Percentiles rank a stretch among this genome's conserved stretches.
Evolutionary conservation across 345 rosid species (phyloP).

Genomic region (Draba incana): DNA sequence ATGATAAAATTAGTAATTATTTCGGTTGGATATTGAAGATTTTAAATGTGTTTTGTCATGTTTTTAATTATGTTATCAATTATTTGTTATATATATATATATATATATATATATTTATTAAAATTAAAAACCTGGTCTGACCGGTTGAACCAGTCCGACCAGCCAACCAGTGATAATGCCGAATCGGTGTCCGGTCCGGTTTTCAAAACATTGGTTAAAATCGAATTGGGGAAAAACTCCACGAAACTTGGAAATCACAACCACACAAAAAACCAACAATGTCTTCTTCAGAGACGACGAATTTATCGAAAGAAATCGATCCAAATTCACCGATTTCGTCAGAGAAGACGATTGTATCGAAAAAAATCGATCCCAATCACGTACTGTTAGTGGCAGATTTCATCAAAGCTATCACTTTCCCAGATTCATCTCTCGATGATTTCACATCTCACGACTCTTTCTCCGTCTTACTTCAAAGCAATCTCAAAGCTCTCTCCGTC

Average conservation of each 20-base stretch:
- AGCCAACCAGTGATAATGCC: too few species aligned
- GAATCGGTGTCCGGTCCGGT: too few species aligned
- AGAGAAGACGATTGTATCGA: conserved; percentile 23
- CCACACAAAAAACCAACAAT: conserved; percentile 4
- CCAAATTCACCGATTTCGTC: conserved; percentile 26
- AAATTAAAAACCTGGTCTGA: too few species aligned
- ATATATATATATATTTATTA: too few species aligned
- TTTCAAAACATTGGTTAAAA: neutral
- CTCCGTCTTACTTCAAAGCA: conserved; percentile 51
- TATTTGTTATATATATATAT: too few species aligned
- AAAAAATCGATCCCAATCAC: conserved; percentile 32
- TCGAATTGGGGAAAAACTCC: conserved; percentile 26
- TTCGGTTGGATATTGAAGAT: too few species aligned
- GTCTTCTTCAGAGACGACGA: neutral
- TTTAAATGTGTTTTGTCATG: too few species aligned
- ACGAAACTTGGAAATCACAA: conserved; percentile 18
- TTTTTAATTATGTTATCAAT: too few species aligned
- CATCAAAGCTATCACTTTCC: conserved; percentile 34
- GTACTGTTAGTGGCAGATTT: conserved; percentile 21
- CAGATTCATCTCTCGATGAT: conserved; percentile 34
- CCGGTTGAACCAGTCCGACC: too few species aligned
- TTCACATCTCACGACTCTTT: conserved; percentile 46
- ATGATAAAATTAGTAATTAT: too few species aligned
- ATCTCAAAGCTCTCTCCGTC: conserved; percentile 49
- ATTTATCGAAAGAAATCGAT: neutral